These are phyloP conservation scores for Colletotrichum godetiae DNA, from an alignment of 2,329 filamentous ascomycete species.

Conservation along the genomic window DNA sequence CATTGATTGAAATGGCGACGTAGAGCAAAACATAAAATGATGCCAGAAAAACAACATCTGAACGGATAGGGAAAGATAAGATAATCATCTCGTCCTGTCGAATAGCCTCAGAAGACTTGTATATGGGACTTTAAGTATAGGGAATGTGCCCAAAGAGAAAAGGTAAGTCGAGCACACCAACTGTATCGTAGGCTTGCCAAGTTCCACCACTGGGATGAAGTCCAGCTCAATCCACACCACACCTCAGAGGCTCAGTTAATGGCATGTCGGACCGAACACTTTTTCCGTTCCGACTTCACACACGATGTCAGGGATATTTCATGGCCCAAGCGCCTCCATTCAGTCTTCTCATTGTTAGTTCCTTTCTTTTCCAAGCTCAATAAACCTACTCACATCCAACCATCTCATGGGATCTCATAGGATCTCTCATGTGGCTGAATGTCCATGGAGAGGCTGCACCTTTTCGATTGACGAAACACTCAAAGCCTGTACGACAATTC, in stretches of 20 bases:
- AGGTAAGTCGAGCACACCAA: too few relatives aligned
- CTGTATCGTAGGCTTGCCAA: background rate
- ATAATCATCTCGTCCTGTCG: background rate
- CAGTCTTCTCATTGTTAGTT: background rate
- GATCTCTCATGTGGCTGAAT: background rate
- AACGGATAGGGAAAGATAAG: background rate
- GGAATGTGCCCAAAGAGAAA: background rate
- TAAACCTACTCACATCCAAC: background rate
- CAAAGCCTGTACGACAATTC: background rate
- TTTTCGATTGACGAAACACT: background rate
- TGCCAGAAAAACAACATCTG: background rate
- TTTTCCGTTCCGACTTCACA: constrained; percentile 21
- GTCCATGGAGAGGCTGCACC: background rate
- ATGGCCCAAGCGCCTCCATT: background rate
- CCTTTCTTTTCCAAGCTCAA: background rate
- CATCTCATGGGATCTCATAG: background rate
- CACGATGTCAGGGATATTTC: background rate
- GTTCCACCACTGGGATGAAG: background rate
- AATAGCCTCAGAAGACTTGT: background rate
- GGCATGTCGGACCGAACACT: background rate
- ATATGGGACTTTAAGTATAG: background rate
- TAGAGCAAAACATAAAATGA: background rate
- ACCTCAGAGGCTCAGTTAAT: too few relatives aligned
- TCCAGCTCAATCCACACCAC: background rate
- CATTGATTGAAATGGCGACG: background rate